Base-by-base conservation (phyloP, 1,284 basidiomycete species). In the Afroboletus lepidellus region DNA sequence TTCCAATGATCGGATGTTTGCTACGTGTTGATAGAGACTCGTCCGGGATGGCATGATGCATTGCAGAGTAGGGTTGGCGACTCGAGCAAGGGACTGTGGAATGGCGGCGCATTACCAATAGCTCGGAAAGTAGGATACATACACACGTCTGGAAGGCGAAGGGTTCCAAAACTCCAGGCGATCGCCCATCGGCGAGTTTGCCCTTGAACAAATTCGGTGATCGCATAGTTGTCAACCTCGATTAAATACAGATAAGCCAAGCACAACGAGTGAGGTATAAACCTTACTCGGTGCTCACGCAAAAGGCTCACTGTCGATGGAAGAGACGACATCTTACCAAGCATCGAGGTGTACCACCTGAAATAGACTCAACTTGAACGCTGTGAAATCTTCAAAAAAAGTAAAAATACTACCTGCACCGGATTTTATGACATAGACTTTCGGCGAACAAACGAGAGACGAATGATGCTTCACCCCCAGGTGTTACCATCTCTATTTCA, bases 321-420 rank as follows among this genome's bases (percentile, higher is more conserved):
- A 4, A 97, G 74, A 16, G 91, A 92, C 0, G 87, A 81, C 63
- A 90, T 76, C 62, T 92, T 94, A 1, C 95, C 95, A 0, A 98
- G 76, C 79, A 98, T 87, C 11, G 90, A 93, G 0, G 94, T 94
- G 65, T 85, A 98, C 94, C 93, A 97, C 46, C 90, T 92, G 46
- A 25, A 11, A 27, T n/a, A n/a, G n/a, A n/a, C n/a, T 48, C 21
- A 30, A 42, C 34, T 36, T 18, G 48, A 45, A 24, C 12, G 37
- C 15, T 9, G n/a, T 24, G 9, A 29, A 8, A 8, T 21, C 25
- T 9, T 30, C 13, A 20, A 11, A n/a, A n/a, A n/a, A 1, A 12
- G 25, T 23, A 39, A 15, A 54, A 36, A 55, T 8, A 37, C 57
- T 44, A 87, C 79, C 78, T 73, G 69, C 86, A 90, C 38, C 73